Evolutionary conservation across 1,284 basidiomycete genomes (phyloP).

Genomic region (Puccinia hordei): DNA sequence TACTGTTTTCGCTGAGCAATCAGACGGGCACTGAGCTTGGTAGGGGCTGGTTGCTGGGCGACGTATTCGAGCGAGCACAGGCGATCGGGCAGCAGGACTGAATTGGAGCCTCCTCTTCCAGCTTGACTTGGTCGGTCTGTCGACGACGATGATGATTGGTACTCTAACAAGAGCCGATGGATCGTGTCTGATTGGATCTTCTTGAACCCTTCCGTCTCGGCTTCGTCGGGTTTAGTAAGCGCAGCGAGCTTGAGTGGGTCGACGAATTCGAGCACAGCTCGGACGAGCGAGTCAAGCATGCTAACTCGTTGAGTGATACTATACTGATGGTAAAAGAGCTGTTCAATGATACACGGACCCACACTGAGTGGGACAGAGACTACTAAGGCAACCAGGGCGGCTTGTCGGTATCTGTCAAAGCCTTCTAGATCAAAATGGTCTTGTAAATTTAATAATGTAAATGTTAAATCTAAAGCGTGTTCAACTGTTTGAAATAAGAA

Average conservation of each 20-base stretch:
- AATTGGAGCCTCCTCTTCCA: not conserved
- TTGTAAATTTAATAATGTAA: constrained; percentile 24
- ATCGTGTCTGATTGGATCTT: not conserved
- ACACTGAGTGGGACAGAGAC: not conserved
- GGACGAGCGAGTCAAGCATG: constrained; percentile 16
- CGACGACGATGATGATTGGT: not conserved
- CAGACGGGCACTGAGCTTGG: not conserved
- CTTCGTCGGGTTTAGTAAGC: not conserved
- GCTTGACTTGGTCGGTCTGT: no score
- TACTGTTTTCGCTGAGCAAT: not conserved
- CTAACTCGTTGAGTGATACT: constrained; percentile 25
- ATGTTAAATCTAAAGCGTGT: constrained; percentile 25
- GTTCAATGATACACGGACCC: constrained; percentile 36
- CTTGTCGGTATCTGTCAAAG: constrained; percentile 26
- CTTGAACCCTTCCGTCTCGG: constrained; percentile 7
- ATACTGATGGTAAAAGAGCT: constrained; percentile 44
- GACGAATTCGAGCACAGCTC: constrained; percentile 12
- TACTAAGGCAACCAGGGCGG: not conserved
- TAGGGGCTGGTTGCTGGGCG: not conserved
- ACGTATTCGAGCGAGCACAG: not conserved
- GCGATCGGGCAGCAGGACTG: no score
- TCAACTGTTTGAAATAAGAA: not conserved
- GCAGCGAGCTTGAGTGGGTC: not conserved
- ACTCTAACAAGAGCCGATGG: not conserved
- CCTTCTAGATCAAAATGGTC: constrained; percentile 31